Evolutionary conservation across 78 protist genomes (phyloP), one percentile per base, ranked within the genome.

Genomic region (Dictyostelium intermedium): DNA sequence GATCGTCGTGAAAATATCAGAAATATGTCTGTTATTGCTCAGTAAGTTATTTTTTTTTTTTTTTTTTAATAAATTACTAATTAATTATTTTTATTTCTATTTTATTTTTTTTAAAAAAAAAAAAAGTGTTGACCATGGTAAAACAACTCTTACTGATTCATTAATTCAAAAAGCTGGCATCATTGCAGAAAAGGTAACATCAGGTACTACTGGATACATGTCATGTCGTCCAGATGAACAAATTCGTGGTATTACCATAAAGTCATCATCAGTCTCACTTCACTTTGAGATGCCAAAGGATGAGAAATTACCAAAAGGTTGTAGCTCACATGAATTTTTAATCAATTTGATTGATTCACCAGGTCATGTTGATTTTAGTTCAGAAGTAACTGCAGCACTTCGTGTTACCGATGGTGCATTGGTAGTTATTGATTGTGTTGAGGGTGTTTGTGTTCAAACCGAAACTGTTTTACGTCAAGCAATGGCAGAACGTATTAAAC

Each of bases 131-230:
- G 98, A 91, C 66, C 93, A 87, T 77, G 99, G 99, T 81, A 98
- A 99, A 98, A 97, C 99, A 66, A 99, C 99, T 35, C 95, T 99
- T 20, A 98, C 99, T 32, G 99, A 99, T 91, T 99, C 99, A n/a
- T 98, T 99, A 32, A 95, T 99, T 84, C 83, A 97, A 37, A 97
- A 95, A 82, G 99, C 99, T 66, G 99, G 99, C 92, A 99, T 99
- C 73, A 99, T 99, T 73, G 96, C 99, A 39, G 80, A 80, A 20
- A 81, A 82, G 8, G 60, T 45, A 6, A 45, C 53, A 56, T 95
- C 96, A 9, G 99, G 99, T 18, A 83, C 35, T 32, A 30, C 69
- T 1, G 23, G 98, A 20, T 47, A 6, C 47, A 87, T 92, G 95
- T 92, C 84, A 35, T 85, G 98, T 34, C 81, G 96, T 30, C 35